A percentile compares a stretch with the other conserved stretches of the same genome.
Conservation (phyloP, 1,284 basidiomycete genomes). For the Tilletia horrida region DNA sequence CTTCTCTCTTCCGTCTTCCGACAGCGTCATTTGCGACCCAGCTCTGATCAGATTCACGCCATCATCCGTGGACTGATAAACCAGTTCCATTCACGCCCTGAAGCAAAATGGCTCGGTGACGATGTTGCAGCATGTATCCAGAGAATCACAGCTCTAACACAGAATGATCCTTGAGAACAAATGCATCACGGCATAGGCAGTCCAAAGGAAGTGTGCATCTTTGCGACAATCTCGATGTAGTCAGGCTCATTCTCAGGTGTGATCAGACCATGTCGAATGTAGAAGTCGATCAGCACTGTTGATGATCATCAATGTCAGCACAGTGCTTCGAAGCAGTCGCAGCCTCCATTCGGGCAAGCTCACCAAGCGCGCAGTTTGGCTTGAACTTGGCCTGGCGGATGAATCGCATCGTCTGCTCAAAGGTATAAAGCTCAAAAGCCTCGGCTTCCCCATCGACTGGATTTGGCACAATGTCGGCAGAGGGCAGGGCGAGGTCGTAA, state of each 20-base stretch:
- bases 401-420: conserved; percentile 40
- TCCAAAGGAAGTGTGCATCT: conserved; percentile 67
- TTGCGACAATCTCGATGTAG: conserved; percentile 68
- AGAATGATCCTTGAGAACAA: background rate
- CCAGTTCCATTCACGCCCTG: background rate
- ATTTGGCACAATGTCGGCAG: conserved; percentile 61
- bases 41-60: too few relatives aligned
- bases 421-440: conserved; percentile 64
- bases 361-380: conserved; percentile 70
- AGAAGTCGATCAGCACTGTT: conserved; percentile 73
- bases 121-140: background rate
- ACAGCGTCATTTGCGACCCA: too few relatives aligned
- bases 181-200: conserved; percentile 34
- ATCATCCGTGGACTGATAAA: background rate
- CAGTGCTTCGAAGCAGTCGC: background rate
- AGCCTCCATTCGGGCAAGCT: background rate
- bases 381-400: conserved; percentile 68
- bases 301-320: background rate
- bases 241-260: conserved; percentile 74
- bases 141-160: background rate
- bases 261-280: conserved; percentile 72
- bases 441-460: conserved; percentile 91
- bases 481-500: conserved; percentile 46
- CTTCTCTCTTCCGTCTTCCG: too few relatives aligned
- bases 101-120: conserved; percentile 11